These are phyloP conservation scores for Strobilomyces dryophilus DNA, from an alignment of 768 basidiomycete species.

Conservation along the genomic window DNA sequence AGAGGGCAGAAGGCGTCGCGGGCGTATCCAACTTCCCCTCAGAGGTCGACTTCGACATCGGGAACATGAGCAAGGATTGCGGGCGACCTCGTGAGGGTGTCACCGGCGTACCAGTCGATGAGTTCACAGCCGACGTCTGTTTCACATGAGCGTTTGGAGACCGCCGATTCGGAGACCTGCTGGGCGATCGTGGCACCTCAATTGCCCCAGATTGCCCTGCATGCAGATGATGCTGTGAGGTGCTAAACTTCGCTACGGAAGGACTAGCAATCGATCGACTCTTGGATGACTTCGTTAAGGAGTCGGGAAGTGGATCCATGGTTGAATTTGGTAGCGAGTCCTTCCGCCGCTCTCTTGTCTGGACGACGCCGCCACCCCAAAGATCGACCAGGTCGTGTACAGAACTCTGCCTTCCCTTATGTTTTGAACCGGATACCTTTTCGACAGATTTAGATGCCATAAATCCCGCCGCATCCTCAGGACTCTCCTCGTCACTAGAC, in stretches of 20 bases:
- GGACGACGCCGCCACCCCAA: slow-evolving; percentile 56
- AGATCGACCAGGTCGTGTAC: slow-evolving; percentile 81
- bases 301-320: slow-evolving; percentile 13
- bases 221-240: slow-evolving; percentile 25
- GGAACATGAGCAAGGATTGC: slow-evolving; percentile 78
- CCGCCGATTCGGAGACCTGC: slow-evolving; percentile 26
- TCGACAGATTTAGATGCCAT: slow-evolving; percentile 18
- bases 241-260: slow-evolving; percentile 16
- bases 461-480: slow-evolving; percentile 42
- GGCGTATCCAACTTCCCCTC: slow-evolving; percentile 35
- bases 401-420: slow-evolving; percentile 65
- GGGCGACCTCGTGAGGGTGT: slow-evolving; percentile 55
- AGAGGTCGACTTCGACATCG: slow-evolving; percentile 39
- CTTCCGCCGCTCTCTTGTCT: slow-evolving; percentile 41
- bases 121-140: slow-evolving; percentile 26
- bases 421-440: slow-evolving; percentile 27
- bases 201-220: slow-evolving; percentile 12
- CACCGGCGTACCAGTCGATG: slow-evolving; percentile 22
- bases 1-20: slow-evolving; percentile 35
- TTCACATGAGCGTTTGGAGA: slow-evolving; percentile 29
- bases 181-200: slow-evolving; percentile 25
- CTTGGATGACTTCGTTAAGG: slow-evolving; percentile 16
- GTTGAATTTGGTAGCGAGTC: slow-evolving; percentile 18
- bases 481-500: slow-evolving; percentile 56
- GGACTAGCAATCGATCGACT: slow-evolving; percentile 18